Conservation (phyloP, 306 rosid genomes). For the Pyrus bretschneideri region DNA sequence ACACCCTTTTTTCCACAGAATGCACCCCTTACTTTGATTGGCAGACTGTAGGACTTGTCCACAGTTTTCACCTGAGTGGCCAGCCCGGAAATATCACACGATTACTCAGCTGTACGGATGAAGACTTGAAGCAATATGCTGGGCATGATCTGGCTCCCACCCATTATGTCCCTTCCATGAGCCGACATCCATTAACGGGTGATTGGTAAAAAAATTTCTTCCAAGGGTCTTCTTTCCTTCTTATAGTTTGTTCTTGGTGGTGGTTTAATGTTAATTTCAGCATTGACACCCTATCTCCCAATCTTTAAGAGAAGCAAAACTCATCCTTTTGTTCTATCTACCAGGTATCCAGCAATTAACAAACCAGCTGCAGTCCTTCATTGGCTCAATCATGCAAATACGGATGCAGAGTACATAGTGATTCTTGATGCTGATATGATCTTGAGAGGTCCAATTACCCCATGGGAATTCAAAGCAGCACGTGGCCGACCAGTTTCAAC, state of each 20-base stretch:
- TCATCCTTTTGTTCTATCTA: conserved; percentile 9
- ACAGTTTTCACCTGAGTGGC: conserved; percentile 77
- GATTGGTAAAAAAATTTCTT: conserved; percentile 99
- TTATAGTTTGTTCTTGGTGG: neutral
- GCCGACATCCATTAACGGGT: conserved; percentile 85
- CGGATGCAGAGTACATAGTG: conserved; percentile 88
- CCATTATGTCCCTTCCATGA: conserved; percentile 97
- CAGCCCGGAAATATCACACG: conserved; percentile 97
- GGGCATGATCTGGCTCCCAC: conserved; percentile 93
- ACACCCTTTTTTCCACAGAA: conserved; percentile 85
- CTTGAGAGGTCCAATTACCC: conserved; percentile 90
- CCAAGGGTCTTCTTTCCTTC: conserved; percentile 7
- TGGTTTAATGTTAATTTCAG: conserved; percentile 4
- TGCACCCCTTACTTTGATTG: conserved; percentile 89
- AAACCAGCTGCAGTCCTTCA: conserved; percentile 99
- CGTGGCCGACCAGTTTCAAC: conserved; percentile 92
- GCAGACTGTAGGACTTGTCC: conserved; percentile 95
- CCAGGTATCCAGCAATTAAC: conserved; percentile 98
- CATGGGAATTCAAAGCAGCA: conserved; percentile 96
- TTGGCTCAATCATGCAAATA: conserved; percentile 85
- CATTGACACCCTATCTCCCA: neutral
- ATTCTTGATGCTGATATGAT: conserved; percentile 99
- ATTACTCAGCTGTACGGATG: conserved; percentile 86
- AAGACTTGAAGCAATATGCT: conserved; percentile 59
- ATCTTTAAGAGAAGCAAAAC: neutral